Base-by-base conservation (phyloP, 176 grass and related monocot genomes). In the Phoenix dactylifera region DNA sequence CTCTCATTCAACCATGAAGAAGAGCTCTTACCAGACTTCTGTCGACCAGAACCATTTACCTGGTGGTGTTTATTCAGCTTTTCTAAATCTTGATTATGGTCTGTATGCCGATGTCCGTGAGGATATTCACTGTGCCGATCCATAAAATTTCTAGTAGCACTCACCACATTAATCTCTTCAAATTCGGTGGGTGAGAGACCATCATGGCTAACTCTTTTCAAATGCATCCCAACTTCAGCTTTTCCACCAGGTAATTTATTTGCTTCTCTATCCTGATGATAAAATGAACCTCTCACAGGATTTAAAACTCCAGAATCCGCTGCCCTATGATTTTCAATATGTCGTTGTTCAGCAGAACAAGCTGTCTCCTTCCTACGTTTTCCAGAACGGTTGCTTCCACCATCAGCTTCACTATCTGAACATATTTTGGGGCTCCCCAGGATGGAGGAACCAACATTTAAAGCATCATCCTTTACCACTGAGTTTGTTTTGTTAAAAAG, bases 401-500 rank as follows among this genome's bases (percentile, higher is more conserved):
- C 61, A 65, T 64, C 64, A 26, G 82, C 63, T 66, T 80, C 86
- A 77, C 17, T 84, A 55, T 70, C 81, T 54, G 64, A 73, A 76
- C 77, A 75, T 54, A 63, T 68, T 76, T 77, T 72, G 54, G 82
- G 85, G 25, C 23, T 80, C 19, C 68, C 75, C 50, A 74, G 70
- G 52, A 68, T 44, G 52, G 59, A 77, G 61, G 75, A 82, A 48
- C 74, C 77, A 74, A 82, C 52, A 79, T 85, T 87, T 7, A 57
- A 17, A 51, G 57, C 74, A 73, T 77, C 87, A 75, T 80, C 78
- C 64, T 79, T 90, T 54, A 68, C 64, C 22, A 54, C 59, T 20
- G 23, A 72, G 64, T 61, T 75, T 76, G 56, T 84, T 78, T 66
- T 88, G 54, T 79, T 82, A 70, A 65, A 44, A 62, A 71, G 16